A percentile compares a stretch with the other conserved stretches of the same genome.
Conservation (phyloP, 176 grass and related monocot genomes). For the Leersia perrieri region DNA sequence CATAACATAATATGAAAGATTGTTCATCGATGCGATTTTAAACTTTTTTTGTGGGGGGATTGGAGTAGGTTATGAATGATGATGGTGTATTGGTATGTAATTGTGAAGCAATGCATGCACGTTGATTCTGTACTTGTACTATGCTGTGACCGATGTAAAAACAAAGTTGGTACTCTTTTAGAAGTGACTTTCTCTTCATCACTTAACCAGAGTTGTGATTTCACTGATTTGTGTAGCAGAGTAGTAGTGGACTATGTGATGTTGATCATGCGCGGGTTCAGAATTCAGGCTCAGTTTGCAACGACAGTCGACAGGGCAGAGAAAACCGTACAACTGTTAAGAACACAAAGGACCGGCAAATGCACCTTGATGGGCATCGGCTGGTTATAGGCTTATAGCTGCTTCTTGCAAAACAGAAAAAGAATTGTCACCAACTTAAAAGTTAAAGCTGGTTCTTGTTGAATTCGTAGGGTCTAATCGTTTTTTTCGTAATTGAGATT, state of each 20-base stretch:
- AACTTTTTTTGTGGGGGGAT: neutral
- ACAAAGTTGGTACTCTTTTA: slow-evolving; percentile 30
- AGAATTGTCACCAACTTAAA: too few relatives aligned
- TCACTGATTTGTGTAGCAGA: neutral
- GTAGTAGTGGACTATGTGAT: neutral
- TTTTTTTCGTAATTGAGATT: too few relatives aligned
- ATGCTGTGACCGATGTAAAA: slow-evolving; percentile 56
- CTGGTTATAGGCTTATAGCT: too few relatives aligned
- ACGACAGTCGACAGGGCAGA: neutral
- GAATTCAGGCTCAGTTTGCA: neutral
- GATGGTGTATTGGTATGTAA: slow-evolving; percentile 14
- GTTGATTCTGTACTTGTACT: slow-evolving; percentile 46
- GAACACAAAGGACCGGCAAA: neutral
- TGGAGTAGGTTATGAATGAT: slow-evolving; percentile 7
- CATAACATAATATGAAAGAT: too few relatives aligned
- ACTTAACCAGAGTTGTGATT: neutral
- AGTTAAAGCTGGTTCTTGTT: neutral
- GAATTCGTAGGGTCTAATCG: neutral
- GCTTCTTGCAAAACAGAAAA: too few relatives aligned
- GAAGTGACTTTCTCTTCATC: slow-evolving; percentile 9
- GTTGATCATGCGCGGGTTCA: neutral
- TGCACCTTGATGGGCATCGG: too few relatives aligned
- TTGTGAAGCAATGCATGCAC: slow-evolving; percentile 34
- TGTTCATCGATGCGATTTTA: slow-evolving; percentile 6
- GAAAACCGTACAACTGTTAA: neutral